Conservation (phyloP, 306 rosid species). For the Quercus berberidifolia region DNA sequence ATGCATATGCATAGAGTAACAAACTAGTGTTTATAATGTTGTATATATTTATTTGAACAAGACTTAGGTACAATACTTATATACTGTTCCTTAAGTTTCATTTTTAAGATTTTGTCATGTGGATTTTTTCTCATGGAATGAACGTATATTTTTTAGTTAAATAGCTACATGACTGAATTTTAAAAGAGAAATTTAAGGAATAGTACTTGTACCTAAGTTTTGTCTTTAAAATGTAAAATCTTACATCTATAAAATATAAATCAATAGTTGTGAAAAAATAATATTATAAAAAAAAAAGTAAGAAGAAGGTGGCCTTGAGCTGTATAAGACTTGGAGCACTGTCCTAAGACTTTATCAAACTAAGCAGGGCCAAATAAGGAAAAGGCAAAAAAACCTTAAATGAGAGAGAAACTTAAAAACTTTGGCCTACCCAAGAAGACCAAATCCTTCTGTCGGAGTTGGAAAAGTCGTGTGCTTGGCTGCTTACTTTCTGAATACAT, state of each 20-base stretch:
- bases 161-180: fast-evolving
- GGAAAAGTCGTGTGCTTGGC: slow-evolving; percentile 30
- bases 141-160: too few relatives aligned
- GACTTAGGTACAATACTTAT: too few relatives aligned
- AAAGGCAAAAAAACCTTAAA: background rate
- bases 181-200: too few relatives aligned
- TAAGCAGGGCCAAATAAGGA: slow-evolving; percentile 28
- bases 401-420: background rate
- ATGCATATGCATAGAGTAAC: too few relatives aligned
- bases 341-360: slow-evolving; percentile 46
- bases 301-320: slow-evolving; percentile 38
- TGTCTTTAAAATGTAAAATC: too few relatives aligned
- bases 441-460: slow-evolving; percentile 33
- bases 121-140: too few relatives aligned
- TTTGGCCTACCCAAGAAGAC: slow-evolving; percentile 46
- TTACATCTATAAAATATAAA: too few relatives aligned
- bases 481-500: slow-evolving; percentile 17
- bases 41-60: too few relatives aligned
- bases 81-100: fast-evolving
- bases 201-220: too few relatives aligned
- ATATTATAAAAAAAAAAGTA: background rate
- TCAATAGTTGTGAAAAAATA: too few relatives aligned
- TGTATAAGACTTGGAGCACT: slow-evolving; percentile 20
- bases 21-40: too few relatives aligned
- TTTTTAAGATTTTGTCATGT: too few relatives aligned